Conservation (phyloP, 176 grass and related monocot genomes). For the Eleusine coracana region DNA sequence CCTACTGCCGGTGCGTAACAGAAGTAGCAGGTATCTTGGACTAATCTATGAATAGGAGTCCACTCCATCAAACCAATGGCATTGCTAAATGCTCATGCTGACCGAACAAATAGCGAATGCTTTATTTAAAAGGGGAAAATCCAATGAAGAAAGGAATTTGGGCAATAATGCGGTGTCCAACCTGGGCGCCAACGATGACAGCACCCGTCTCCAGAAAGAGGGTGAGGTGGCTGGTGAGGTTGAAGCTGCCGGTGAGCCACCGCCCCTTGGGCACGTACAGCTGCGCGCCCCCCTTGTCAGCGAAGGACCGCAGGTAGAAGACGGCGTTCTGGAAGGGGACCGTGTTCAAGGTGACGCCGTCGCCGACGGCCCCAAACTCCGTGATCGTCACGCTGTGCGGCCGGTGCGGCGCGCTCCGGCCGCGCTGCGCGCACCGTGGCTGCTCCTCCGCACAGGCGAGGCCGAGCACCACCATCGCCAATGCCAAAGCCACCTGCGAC, state of each 20-base stretch:
- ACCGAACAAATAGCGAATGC: neutral
- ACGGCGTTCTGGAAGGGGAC: conserved; percentile 90
- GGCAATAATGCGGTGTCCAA: conserved; percentile 25
- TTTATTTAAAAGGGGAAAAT: neutral
- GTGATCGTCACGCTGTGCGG: conserved; percentile 86
- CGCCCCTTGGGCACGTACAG: conserved; percentile 85
- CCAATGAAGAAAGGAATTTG: neutral
- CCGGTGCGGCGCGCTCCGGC: conserved; percentile 14
- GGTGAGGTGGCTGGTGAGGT: conserved; percentile 83
- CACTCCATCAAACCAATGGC: conserved; percentile 17
- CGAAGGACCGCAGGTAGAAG: conserved; percentile 87
- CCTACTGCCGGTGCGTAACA: neutral
- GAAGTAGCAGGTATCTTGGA: neutral
- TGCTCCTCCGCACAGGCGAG: conserved; percentile 24
- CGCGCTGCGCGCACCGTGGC: conserved; percentile 9
- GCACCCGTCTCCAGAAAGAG: conserved; percentile 87
- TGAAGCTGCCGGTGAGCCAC: conserved; percentile 95
- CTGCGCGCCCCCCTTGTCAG: conserved; percentile 91
- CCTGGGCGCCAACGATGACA: conserved; percentile 68
- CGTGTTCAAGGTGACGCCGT: conserved; percentile 76
- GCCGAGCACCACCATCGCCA: conserved; percentile 10
- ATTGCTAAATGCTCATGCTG: conserved; percentile 22
- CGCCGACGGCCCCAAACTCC: conserved; percentile 86
- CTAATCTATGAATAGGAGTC: conserved; percentile 3
- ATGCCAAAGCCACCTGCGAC: conserved; percentile 56